These are phyloP conservation scores for Citrus unshiu DNA, from an alignment of 345 rosid species.

Conservation along the genomic window DNA sequence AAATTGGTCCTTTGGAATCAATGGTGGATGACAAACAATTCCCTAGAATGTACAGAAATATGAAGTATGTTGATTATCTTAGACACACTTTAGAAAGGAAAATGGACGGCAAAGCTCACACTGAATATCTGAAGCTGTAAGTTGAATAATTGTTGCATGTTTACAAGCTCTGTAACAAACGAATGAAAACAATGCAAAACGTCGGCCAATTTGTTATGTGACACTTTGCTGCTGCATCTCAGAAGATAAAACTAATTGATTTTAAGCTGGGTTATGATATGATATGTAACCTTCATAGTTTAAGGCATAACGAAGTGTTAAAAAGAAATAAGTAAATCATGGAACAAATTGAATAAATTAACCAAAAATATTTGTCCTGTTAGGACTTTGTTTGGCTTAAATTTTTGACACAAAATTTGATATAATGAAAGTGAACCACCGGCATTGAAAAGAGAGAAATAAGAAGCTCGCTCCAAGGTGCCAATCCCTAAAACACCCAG, in stretches of 20 bases:
- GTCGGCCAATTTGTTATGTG: background rate
- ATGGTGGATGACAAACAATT: background rate
- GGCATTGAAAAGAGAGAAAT: background rate
- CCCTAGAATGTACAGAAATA: background rate
- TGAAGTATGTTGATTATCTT: slow-evolving; percentile 3
- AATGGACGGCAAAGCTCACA: slow-evolving; percentile 15
- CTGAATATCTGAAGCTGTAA: background rate
- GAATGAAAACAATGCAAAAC: no score
- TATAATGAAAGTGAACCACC: background rate
- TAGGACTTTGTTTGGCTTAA: background rate
- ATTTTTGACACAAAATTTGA: background rate
- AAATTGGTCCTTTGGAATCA: slow-evolving; percentile 16
- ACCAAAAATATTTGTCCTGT: background rate
- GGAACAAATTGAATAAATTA: background rate
- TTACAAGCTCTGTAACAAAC: background rate
- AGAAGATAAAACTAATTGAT: background rate
- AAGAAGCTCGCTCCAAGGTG: background rate
- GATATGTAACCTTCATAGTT: no score
- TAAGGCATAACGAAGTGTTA: background rate
- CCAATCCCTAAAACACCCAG: background rate
- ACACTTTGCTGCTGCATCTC: background rate
- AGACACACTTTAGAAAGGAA: background rate
- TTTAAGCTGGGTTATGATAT: no score
- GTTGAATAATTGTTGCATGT: background rate
- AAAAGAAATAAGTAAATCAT: background rate